Conservation (phyloP, 768 basidiomycete genomes). For the Mycena epipterygia region DNA sequence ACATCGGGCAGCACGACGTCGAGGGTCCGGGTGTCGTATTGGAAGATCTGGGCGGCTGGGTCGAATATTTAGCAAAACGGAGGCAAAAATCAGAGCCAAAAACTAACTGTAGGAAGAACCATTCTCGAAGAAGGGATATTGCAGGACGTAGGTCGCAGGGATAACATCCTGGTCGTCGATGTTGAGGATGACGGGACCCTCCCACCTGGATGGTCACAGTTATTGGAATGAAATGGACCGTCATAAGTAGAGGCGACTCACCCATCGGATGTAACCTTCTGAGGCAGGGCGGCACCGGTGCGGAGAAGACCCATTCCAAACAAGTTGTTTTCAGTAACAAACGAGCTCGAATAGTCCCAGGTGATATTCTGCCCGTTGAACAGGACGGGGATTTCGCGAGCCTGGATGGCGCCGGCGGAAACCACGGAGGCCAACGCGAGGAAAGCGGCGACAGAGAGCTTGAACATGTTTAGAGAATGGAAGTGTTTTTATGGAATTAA, state of each 20-base stretch:
- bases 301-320: conserved; percentile 29
- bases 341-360: too few relatives aligned
- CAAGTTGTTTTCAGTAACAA: too few relatives aligned
- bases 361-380: conserved; percentile 30
- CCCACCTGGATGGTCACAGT: conserved; percentile 13
- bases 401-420: too few relatives aligned
- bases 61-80: not conserved
- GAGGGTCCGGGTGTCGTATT: conserved; percentile 26
- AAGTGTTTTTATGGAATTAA: too few relatives aligned
- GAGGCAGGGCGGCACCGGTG: conserved; percentile 19
- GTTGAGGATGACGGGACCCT: conserved; percentile 27
- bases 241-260: not conserved
- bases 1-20: conserved; percentile 22
- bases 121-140: conserved; percentile 33
- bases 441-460: not conserved
- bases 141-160: conserved; percentile 29
- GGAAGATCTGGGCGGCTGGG: conserved; percentile 29
- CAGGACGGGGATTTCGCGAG: conserved; percentile 1
- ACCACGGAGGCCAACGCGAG: too few relatives aligned
- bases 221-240: not conserved
- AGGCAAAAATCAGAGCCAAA: not conserved
- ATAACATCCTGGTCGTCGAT: conserved; percentile 25
- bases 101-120: conserved; percentile 27
- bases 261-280: conserved; percentile 16
- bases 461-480: conserved; percentile 24